phyloP scores from a whole-genome alignment of 1,284 basidiomycete species.

The Flammula alnicola region DNA sequence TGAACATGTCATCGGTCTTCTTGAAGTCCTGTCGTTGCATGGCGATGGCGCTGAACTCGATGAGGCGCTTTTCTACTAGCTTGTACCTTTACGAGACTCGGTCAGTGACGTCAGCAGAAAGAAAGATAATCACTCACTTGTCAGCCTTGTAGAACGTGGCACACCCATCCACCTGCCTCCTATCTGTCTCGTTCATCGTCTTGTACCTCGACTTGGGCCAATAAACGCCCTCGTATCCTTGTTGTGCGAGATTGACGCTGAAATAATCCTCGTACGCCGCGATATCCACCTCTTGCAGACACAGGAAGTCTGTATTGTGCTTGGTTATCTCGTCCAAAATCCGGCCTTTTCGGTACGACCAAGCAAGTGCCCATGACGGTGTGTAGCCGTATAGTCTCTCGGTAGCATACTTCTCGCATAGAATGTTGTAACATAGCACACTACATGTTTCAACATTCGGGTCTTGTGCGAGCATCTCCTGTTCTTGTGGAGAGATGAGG shows the following conservation, averaged over 20 bases:
- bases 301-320: conserved; percentile 89
- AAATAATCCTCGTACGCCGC: conserved; percentile 96
- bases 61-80: conserved; percentile 91
- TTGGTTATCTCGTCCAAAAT: conserved; percentile 88
- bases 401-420: conserved; percentile 93
- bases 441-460: conserved; percentile 76
- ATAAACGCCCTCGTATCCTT: conserved; percentile 91
- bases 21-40: conserved; percentile 96
- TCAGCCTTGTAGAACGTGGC: conserved; percentile 94
- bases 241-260: conserved; percentile 72
- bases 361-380: conserved; percentile 93
- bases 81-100: conserved; percentile 65
- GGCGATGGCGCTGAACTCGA: conserved; percentile 95
- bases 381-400: conserved; percentile 95
- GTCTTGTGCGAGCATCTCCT: conserved; percentile 59
- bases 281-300: conserved; percentile 93
- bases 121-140: conserved; percentile 62
- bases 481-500: conserved; percentile 73
- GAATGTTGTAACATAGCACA: conserved; percentile 92
- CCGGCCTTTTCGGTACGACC: conserved; percentile 93
- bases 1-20: conserved; percentile 99
- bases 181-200: conserved; percentile 91
- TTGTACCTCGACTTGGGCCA: conserved; percentile 95
- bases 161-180: conserved; percentile 92
- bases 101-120: conserved; percentile 12